These are phyloP conservation scores for Capniomyces stellatus DNA, from an alignment of 371 early-diverging fungal species.

Conservation along the genomic window DNA sequence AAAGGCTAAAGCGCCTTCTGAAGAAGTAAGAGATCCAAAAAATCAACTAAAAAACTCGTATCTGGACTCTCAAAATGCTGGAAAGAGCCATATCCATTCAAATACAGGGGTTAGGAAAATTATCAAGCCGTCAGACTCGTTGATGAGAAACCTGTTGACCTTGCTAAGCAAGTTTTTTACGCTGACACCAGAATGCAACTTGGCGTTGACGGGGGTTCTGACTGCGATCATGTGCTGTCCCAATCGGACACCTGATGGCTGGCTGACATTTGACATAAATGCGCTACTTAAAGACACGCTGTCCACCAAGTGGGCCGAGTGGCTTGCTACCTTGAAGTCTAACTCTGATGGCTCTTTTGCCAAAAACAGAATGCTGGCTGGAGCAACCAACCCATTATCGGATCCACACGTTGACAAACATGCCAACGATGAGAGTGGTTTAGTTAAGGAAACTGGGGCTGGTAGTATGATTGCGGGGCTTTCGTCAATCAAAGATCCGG, in stretches of 20 bases:
- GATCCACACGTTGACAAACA: constrained; percentile 4
- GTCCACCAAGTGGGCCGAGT: constrained; percentile 28
- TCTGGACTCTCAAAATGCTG: neutral
- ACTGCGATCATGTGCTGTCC: constrained; percentile 58
- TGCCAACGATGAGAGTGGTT: constrained; percentile 16
- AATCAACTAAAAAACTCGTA: too few relatives aligned
- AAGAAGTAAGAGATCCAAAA: too few relatives aligned
- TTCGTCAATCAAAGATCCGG: too few relatives aligned
- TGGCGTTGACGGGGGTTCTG: constrained; percentile 76
- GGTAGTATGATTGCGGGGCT: neutral
- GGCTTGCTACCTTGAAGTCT: constrained; percentile 20
- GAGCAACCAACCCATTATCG: constrained; percentile 14
- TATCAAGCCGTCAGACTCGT: constrained; percentile 36
- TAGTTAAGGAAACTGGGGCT: constrained; percentile 29
- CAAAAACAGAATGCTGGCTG: neutral
- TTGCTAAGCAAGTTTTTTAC: constrained; percentile 60
- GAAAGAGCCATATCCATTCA: neutral
- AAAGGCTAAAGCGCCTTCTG: too few relatives aligned
- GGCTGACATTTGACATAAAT: constrained; percentile 42
- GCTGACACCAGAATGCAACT: constrained; percentile 70
- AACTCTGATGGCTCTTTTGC: neutral
- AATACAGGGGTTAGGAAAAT: constrained; percentile 26
- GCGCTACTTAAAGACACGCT: constrained; percentile 29
- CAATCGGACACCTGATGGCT: constrained; percentile 52
- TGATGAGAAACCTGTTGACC: constrained; percentile 40